Base-by-base conservation (phyloP, 2,329 filamentous ascomycete genomes). In the Hypoxylon sp. region DNA sequence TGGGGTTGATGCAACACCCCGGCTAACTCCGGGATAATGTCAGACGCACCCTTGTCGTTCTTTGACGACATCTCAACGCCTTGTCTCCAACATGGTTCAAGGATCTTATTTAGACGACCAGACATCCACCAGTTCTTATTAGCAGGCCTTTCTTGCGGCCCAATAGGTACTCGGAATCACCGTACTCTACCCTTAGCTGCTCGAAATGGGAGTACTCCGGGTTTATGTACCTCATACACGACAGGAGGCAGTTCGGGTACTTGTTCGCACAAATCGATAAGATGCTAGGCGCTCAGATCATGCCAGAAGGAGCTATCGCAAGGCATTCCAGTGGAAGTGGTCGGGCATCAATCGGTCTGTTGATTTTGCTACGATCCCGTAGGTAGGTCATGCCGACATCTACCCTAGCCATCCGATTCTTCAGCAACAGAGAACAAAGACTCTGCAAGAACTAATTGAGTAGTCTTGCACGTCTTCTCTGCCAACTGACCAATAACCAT, bases 81-180 rank as follows among this genome's bases (percentile, higher is more conserved):
- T 62, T 67, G 65, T 70, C 68, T 66, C 63, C 74, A 72, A 77
- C 78, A 79, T 78, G 79, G 79, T 79, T 79, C 79, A 76, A 74
- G 78, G 79, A 73, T 80, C 73, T 70, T 76, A 71, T 67, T 66
- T 72, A 67, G 46, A 70, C 66, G 62, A 70, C 68, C 63, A 64
- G 62, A 65, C 61, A 74, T 73, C 70, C 71, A 66, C 52, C 67
- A 62, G 42, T 59, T 67, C 56, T 65, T 61, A 61, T 64, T 67
- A 61, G 64, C 62, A 49, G 51, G 50, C 28, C 57, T 57, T 36
- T 50, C 54, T 68, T 53, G 62, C 64, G 58, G 64, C 57, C 67
- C 54, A 61, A 65, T 54, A 42, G 60, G 58, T 67, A 65, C 64
- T 48, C 42, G 44, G 40, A 61, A 53, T 40, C 56, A 51, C 54